Evolutionary conservation across 192 early-diverging fungal genomes (phyloP).

Genomic region (Coemansia sp.): DNA sequence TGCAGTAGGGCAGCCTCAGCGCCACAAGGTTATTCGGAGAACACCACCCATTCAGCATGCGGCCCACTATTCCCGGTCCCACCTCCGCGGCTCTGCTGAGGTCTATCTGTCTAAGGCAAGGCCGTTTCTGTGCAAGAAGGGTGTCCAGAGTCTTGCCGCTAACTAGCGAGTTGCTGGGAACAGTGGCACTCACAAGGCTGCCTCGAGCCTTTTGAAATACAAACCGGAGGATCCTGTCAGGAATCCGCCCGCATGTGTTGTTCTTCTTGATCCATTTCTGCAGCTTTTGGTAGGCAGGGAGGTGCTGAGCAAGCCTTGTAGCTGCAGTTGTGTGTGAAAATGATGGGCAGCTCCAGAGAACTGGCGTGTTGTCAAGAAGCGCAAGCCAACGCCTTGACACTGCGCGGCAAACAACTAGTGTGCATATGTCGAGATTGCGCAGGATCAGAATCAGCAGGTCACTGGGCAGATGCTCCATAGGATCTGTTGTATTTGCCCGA

Average conservation of each 20-base stretch:
- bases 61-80: background rate
- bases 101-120: conserved; percentile 13
- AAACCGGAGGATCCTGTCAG: conserved; percentile 17
- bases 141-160: conserved; percentile 12
- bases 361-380: conserved; percentile 30
- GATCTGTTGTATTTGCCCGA: conserved; percentile 12
- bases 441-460: conserved; percentile 26
- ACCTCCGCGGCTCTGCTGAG: conserved; percentile 12
- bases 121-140: conserved; percentile 25
- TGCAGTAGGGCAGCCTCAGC: conserved; percentile 31
- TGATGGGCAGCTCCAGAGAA: conserved; percentile 28
- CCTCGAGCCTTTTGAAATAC: conserved; percentile 24
- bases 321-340: background rate
- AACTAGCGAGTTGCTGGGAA: conserved; percentile 16
- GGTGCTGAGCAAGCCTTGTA: conserved; percentile 12
- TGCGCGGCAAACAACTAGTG: conserved; percentile 24
- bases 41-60: conserved; percentile 23
- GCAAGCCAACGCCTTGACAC: conserved; percentile 33
- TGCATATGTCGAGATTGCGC: conserved; percentile 20
- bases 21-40: conserved; percentile 13
- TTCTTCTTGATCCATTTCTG: background rate
- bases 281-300: conserved; percentile 39
- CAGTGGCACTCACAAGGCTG: conserved; percentile 6
- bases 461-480: conserved; percentile 16
- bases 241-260: conserved; percentile 7